phyloP scores from a whole-genome alignment of 192 early-diverging fungal species.

The Thamnidium elegans region DNA sequence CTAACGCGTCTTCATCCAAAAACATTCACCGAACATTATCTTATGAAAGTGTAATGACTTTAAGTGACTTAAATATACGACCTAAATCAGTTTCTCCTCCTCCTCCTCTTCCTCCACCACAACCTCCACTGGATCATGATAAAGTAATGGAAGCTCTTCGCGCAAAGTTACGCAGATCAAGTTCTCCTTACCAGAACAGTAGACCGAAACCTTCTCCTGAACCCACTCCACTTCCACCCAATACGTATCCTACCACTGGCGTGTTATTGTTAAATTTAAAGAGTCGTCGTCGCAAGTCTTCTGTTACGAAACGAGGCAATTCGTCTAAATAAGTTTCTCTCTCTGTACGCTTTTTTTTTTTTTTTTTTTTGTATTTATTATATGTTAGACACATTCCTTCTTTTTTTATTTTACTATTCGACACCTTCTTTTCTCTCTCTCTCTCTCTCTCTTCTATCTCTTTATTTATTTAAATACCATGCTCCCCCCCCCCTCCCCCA shows the following conservation, averaged over 20 bases:
- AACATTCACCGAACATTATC: slow-evolving; percentile 4
- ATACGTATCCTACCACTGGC: slow-evolving; percentile 12
- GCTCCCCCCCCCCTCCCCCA: too few species aligned
- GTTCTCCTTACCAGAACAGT: background rate
- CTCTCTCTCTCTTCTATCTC: too few species aligned
- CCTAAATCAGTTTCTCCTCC: background rate
- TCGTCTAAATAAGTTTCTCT: too few species aligned
- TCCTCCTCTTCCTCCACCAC: background rate
- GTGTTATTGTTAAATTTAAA: slow-evolving; percentile 10
- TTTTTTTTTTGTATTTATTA: background rate
- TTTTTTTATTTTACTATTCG: too few species aligned
- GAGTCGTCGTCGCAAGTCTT: background rate
- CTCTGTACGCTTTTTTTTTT: background rate
- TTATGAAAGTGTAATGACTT: slow-evolving; percentile 15
- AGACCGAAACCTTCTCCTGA: slow-evolving; percentile 3
- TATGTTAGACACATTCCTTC: background rate
- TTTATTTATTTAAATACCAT: too few species aligned
- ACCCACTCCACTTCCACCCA: background rate
- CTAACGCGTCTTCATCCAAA: background rate
- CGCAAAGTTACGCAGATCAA: slow-evolving; percentile 9
- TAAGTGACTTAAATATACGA: slow-evolving; percentile 6
- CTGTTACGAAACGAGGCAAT: background rate
- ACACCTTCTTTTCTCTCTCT: too few species aligned
- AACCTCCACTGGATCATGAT: slow-evolving; percentile 2
- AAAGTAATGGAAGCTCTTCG: slow-evolving; percentile 19